Percentiles rank a stretch among this genome's conserved stretches.
Evolutionary conservation across 2,329 filamentous ascomycete species (phyloP).

Genomic region (Claviceps sp.): DNA sequence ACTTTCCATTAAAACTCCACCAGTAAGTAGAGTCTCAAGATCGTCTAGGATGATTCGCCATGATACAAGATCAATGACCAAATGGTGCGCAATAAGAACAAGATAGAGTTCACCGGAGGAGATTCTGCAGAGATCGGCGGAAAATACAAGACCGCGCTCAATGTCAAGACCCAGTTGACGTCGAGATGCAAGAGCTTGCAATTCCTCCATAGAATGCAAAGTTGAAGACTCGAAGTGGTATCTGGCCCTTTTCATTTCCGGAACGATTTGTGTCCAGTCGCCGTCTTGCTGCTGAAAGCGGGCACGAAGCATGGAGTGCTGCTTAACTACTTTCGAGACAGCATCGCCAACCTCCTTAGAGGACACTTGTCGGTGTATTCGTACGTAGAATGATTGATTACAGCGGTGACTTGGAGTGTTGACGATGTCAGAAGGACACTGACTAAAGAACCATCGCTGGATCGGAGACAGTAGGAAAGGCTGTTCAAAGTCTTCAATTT

Average conservation of each 20-base stretch:
- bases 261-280: constrained; percentile 1
- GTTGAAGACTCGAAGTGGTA: constrained; percentile 1
- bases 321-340: constrained; percentile 1
- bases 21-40: constrained; percentile 24
- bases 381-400: constrained; percentile 1
- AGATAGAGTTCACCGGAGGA: constrained; percentile 11
- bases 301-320: constrained; percentile 7
- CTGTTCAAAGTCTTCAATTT: constrained; percentile 1
- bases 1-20: not conserved
- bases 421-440: not conserved
- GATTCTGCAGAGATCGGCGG: constrained; percentile 3
- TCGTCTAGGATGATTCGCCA: constrained; percentile 32
- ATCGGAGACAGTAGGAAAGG: constrained; percentile 3
- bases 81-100: constrained; percentile 22
- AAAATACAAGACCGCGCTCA: constrained; percentile 1
- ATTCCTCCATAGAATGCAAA: not conserved
- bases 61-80: constrained; percentile 30
- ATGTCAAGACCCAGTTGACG: not conserved
- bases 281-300: constrained; percentile 1
- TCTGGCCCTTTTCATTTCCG: not conserved
- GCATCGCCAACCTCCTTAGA: not conserved
- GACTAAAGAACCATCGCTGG: constrained; percentile 6
- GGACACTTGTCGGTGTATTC: not conserved
- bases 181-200: not conserved
- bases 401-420: not conserved